Evolutionary conservation across 192 early-diverging fungal species (phyloP).

Genomic region (Gonapodya sp.): DNA sequence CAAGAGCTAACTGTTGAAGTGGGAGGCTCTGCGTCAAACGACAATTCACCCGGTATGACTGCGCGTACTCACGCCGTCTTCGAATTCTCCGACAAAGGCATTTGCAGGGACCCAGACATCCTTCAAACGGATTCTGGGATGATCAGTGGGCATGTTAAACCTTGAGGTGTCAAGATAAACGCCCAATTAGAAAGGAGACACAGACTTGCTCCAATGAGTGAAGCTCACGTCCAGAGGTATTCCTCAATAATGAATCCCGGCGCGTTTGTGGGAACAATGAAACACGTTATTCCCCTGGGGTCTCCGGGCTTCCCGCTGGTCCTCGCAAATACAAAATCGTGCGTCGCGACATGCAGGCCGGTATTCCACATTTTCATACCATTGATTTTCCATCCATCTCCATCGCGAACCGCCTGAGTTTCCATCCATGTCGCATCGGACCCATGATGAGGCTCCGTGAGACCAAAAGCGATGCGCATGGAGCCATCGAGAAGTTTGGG

Average conservation of each 20-base stretch:
- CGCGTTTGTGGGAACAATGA: conserved; percentile 7
- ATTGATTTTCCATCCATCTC: conserved; percentile 60
- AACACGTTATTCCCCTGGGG: conserved; percentile 3
- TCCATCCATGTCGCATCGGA: conserved; percentile 91
- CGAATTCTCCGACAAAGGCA: neutral
- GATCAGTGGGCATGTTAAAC: conserved; percentile 11
- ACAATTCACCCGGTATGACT: neutral
- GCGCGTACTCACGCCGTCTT: neutral
- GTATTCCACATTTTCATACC: conserved; percentile 99
- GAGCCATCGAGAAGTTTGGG: neutral
- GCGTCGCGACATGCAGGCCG: conserved; percentile 9
- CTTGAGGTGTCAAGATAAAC: neutral
- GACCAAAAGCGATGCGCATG: conserved; percentile 51
- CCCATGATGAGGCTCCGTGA: conserved; percentile 97
- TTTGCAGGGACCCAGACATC: conserved; percentile 6
- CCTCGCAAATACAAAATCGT: neutral
- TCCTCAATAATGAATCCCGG: conserved; percentile 9
- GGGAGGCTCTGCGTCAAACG: neutral
- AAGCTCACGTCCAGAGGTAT: conserved; percentile 4
- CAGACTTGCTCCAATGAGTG: too few species aligned
- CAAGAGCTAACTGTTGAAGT: neutral
- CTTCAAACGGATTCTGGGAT: neutral
- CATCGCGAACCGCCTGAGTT: conserved; percentile 67
- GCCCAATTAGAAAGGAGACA: too few species aligned
- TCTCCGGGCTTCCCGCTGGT: conserved; percentile 10